Evolutionary conservation across 169 alveolate genomes (phyloP).

Genomic region (Plasmodium ovale): DNA sequence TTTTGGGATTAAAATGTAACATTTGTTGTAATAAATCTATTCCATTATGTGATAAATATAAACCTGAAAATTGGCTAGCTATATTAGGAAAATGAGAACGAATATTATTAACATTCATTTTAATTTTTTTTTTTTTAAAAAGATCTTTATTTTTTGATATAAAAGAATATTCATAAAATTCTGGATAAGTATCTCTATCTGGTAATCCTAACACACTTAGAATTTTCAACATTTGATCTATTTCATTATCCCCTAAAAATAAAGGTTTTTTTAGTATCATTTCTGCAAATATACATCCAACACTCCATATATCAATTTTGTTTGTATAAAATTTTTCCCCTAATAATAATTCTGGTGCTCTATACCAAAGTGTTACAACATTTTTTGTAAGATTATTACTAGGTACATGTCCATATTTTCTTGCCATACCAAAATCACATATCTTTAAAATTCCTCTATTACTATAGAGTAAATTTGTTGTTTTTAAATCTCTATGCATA

Average conservation of each 20-base stretch:
- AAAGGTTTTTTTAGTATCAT: constrained; percentile 90
- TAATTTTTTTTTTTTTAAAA: constrained; percentile 76
- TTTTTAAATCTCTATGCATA: constrained; percentile 93
- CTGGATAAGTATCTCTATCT: constrained; percentile 82
- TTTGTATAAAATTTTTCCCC: constrained; percentile 95
- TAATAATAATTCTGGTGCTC: constrained; percentile 98
- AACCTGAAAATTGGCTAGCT: constrained; percentile 73
- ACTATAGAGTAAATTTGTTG: constrained; percentile 90
- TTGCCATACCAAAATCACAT: constrained; percentile 94
- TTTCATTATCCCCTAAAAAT: constrained; percentile 91
- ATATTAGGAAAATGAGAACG: constrained; percentile 64
- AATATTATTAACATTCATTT: constrained; percentile 78
- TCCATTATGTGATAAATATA: constrained; percentile 91
- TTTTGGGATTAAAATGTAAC: constrained; percentile 93
- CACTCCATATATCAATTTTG: constrained; percentile 98
- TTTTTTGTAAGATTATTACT: constrained; percentile 93
- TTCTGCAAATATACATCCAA: constrained; percentile 96
- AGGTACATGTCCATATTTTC: constrained; percentile 91
- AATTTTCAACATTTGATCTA: constrained; percentile 91
- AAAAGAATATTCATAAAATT: constrained; percentile 78
- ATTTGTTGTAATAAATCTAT: constrained; percentile 93
- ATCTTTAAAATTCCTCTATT: constrained; percentile 88
- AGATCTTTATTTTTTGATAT: constrained; percentile 76
- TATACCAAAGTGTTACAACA: constrained; percentile 97
- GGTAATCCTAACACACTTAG: constrained; percentile 95